Base-by-base conservation (phyloP, 2,329 filamentous ascomycete genomes). In the Sporothrix humicola region DNA sequence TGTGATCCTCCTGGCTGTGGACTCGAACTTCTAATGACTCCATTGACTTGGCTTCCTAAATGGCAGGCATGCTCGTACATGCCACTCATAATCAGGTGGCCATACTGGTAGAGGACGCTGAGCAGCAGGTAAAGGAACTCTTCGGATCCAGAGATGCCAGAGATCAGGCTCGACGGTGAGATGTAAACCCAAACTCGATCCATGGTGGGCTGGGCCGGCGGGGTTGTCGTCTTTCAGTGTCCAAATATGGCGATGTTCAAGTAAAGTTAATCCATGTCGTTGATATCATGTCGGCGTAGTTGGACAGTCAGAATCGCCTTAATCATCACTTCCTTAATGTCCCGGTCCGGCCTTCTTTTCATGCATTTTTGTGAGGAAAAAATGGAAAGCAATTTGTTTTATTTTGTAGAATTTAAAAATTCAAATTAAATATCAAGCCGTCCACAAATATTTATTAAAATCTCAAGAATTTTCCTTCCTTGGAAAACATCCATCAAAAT, bases 61-160 rank as follows among this genome's bases (percentile, higher is more conserved):
- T 59, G 20, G 56, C 20, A 59, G 2, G 56, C 26, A 37, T 59
- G 56, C 56, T 59, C 23, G 56, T 37, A 59, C 56, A 59, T 59
- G 23, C 56, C 56, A 15, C 12, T 26, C 9, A 20, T 12, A 59
- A 59, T 59, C 20, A 13, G 56, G 23, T 23, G 4, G 20, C 56
- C 56, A 8, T 59, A 59, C 13, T 59, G 56, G 56, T 31, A 20
- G n/a, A 59, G 56, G 23, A 37, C 56, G 9, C 56, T 15, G 20
- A 23, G 23, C 56, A 59, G 20, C 20, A 59, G 20, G 13, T 59
- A 59, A 59, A 59, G 31, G 26, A 59, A 59, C 56, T 59, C 56
- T 37, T 59, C 56, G 9, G 56, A 59, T 4, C 23, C 56, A 17
- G 56, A 59, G 56, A 31, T 13, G 3, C 56, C 56, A 26, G 56